Conservation (phyloP, 2,329 filamentous ascomycete species). For the Aspergillus sp. region DNA sequence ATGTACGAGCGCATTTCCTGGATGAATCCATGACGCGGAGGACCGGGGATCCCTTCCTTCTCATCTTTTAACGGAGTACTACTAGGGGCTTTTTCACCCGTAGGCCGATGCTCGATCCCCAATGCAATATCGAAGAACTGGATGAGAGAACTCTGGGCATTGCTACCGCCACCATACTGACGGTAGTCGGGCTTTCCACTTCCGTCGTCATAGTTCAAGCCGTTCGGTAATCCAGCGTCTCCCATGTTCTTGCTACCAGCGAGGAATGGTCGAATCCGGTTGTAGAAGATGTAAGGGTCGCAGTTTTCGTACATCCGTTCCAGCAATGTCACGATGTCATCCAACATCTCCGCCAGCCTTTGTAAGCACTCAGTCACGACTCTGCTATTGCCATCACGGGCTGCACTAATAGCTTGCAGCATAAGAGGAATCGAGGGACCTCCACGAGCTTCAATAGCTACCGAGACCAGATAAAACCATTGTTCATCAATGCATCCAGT, state of each 20-base stretch:
- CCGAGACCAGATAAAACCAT: slow-evolving; percentile 96
- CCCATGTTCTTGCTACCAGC: slow-evolving; percentile 97
- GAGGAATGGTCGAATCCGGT: slow-evolving; percentile 91
- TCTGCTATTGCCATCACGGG: slow-evolving; percentile 62
- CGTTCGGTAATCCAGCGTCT: slow-evolving; percentile 82
- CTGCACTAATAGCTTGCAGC: slow-evolving; percentile 80
- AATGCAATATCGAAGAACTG: slow-evolving; percentile 96
- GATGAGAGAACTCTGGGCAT: slow-evolving; percentile 93
- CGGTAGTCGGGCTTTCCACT: slow-evolving; percentile 64
- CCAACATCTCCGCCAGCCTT: slow-evolving; percentile 78
- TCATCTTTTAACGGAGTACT: slow-evolving; percentile 31
- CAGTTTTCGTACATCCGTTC: slow-evolving; percentile 93
- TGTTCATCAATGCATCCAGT: slow-evolving; percentile 94
- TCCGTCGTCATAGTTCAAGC: slow-evolving; percentile 82
- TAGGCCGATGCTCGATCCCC: slow-evolving; percentile 84
- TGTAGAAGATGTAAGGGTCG: slow-evolving; percentile 90
- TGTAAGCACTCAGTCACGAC: slow-evolving; percentile 73
- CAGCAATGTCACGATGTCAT: slow-evolving; percentile 74
- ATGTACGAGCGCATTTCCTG: slow-evolving; percentile 96
- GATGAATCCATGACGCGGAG: slow-evolving; percentile 79
- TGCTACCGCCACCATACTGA: slow-evolving; percentile 89
- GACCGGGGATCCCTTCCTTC: slow-evolving; percentile 40
- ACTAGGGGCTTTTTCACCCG: slow-evolving; percentile 59
- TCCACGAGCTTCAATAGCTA: slow-evolving; percentile 90
- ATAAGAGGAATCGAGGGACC: slow-evolving; percentile 83